phyloP scores from a whole-genome alignment of 2,329 filamentous ascomycete genomes.

The Calcarisporium arbuscula region DNA sequence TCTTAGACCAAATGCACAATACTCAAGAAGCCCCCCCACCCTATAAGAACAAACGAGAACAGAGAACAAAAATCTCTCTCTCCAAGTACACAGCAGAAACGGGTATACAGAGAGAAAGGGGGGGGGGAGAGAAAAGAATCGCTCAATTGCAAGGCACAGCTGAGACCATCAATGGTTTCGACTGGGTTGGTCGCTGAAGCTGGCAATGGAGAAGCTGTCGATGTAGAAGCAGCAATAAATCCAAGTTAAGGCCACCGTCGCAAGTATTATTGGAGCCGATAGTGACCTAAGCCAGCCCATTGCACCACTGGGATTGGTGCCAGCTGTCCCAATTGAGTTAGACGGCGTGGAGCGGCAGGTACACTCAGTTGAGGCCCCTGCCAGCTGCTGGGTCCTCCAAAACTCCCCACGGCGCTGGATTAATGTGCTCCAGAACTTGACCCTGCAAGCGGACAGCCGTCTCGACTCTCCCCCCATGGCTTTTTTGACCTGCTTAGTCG shows the following conservation, averaged over 20 bases:
- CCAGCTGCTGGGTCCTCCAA: no score
- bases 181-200: constrained; percentile 6
- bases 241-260: constrained; percentile 28
- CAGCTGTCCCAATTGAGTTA: constrained; percentile 3
- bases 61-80: background rate
- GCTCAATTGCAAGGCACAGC: constrained; percentile 6
- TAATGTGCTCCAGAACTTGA: no score
- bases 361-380: no score
- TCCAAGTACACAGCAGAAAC: no score
- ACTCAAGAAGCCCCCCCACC: background rate
- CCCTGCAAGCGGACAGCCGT: no score
- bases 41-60: constrained; percentile 2
- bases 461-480: no score
- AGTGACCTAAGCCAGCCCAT: background rate
- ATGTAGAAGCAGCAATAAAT: no score
- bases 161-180: constrained; percentile 5
- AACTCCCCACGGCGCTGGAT: no score
- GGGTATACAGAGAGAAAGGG: no score
- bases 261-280: constrained; percentile 16
- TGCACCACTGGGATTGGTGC: background rate
- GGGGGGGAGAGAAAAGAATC: background rate
- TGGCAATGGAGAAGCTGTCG: constrained; percentile 5
- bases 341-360: background rate
- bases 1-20: background rate
- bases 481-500: no score